Percentiles rank a stretch among this genome's conserved stretches.
These are phyloP conservation scores for Colletotrichum neosansevieriae DNA, from an alignment of 2,329 filamentous ascomycete species.

Conservation along the genomic window DNA sequence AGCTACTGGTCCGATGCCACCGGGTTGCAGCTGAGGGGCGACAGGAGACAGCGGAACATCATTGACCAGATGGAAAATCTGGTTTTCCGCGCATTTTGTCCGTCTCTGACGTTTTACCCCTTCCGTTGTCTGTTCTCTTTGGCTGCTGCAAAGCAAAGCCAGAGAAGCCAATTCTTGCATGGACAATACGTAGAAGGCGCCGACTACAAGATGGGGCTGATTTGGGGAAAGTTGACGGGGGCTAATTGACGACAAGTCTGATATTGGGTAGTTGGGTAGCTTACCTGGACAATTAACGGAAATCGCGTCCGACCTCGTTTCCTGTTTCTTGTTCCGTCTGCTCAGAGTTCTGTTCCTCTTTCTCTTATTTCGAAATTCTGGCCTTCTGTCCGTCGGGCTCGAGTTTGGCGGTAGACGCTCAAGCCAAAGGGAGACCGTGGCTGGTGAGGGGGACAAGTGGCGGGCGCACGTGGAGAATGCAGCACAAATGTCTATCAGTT, in stretches of 20 bases:
- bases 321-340: not conserved
- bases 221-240: slow-evolving; percentile 15
- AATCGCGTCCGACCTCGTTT: not conserved
- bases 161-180: slow-evolving; percentile 22
- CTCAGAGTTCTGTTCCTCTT: too few species aligned
- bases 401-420: slow-evolving; percentile 20
- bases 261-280: not conserved
- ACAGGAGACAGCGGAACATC: not conserved
- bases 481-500: slow-evolving; percentile 31
- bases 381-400: slow-evolving; percentile 11
- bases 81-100: slow-evolving; percentile 10
- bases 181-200: slow-evolving; percentile 11
- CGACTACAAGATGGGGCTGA: slow-evolving; percentile 19
- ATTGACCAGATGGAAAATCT: slow-evolving; percentile 11
- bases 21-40: slow-evolving; percentile 7
- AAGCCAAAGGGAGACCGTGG: slow-evolving; percentile 18
- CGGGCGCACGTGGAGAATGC: slow-evolving; percentile 34
- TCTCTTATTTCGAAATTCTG: not conserved
- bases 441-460: slow-evolving; percentile 10
- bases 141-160: not conserved
- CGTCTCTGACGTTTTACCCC: slow-evolving; percentile 10
- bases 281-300: slow-evolving; percentile 21
- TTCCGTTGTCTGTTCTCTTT: slow-evolving; percentile 4
- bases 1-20: not conserved
- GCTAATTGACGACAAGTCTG: slow-evolving; percentile 2